Percentiles rank a stretch among this genome's conserved stretches.
Evolutionary conservation across 805 yeast genomes (phyloP).

Genomic region (Candida loeiensis): DNA sequence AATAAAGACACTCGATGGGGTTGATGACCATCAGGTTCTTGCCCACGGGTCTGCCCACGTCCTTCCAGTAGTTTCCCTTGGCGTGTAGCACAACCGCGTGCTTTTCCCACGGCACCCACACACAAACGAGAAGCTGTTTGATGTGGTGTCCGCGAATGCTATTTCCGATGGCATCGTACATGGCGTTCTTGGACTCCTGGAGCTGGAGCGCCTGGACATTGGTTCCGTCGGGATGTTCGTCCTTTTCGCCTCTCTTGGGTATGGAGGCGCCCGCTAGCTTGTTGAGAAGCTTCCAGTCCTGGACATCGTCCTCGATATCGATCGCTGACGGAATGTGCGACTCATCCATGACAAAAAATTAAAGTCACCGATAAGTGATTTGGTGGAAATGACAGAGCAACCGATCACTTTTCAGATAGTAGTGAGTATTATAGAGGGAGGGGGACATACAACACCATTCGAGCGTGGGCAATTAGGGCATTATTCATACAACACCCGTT

Average conservation of each 20-base stretch:
- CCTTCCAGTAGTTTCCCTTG: slow-evolving; percentile 68
- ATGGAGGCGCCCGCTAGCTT: slow-evolving; percentile 22
- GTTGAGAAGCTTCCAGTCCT: slow-evolving; percentile 48
- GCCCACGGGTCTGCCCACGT: slow-evolving; percentile 56
- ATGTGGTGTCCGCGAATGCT: slow-evolving; percentile 45
- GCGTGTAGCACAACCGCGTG: slow-evolving; percentile 42
- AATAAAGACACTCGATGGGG: slow-evolving; percentile 69
- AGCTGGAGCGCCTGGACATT: slow-evolving; percentile 46
- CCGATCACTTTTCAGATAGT: slow-evolving; percentile 19
- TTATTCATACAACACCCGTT: no score
- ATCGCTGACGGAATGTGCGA: slow-evolving; percentile 3
- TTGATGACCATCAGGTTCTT: slow-evolving; percentile 31
- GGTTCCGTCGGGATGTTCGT: slow-evolving; percentile 80
- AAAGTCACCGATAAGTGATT: not conserved
- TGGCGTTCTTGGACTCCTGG: slow-evolving; percentile 55
- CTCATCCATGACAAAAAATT: slow-evolving; percentile 1
- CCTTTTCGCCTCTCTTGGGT: slow-evolving; percentile 82
- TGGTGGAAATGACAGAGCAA: slow-evolving; percentile 7
- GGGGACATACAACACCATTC: no score
- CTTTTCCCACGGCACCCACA: slow-evolving; percentile 34
- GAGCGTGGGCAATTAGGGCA: no score
- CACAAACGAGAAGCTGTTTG: slow-evolving; percentile 52
- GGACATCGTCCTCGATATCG: slow-evolving; percentile 43
- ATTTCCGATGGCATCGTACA: slow-evolving; percentile 61
- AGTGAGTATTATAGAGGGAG: slow-evolving; percentile 19